Evolutionary conservation across 2,329 filamentous ascomycete species (phyloP).

Genomic region (Botryotinia calthae): DNA sequence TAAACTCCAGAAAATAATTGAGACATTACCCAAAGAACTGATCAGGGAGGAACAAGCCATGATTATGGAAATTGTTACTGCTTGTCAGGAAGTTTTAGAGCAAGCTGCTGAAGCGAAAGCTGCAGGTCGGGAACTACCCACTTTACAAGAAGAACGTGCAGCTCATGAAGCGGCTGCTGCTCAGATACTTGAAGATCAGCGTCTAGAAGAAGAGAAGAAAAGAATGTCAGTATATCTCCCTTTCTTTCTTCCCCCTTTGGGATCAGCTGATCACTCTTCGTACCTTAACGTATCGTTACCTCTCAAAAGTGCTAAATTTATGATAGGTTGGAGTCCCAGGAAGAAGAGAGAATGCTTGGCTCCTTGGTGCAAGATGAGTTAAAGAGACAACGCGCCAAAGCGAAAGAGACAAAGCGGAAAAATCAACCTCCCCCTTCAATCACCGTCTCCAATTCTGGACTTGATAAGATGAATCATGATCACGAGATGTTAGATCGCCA

Average conservation of each 20-base stretch:
- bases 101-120: constrained; percentile 78
- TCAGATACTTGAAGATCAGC: constrained; percentile 52
- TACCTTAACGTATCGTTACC: background rate
- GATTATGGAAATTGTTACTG: constrained; percentile 47
- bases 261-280: background rate
- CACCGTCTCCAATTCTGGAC: constrained; percentile 30
- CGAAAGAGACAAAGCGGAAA: constrained; percentile 62
- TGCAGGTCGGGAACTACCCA: constrained; percentile 73
- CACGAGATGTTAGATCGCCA: constrained; percentile 56
- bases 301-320: background rate
- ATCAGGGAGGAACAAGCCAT: constrained; percentile 54
- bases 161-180: constrained; percentile 73
- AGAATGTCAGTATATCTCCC: constrained; percentile 35
- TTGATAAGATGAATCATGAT: constrained; percentile 34
- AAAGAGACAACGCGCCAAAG: constrained; percentile 62
- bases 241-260: background rate
- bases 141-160: constrained; percentile 83
- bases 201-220: constrained; percentile 46
- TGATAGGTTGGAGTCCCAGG: constrained; percentile 14
- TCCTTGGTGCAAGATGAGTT: constrained; percentile 72
- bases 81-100: constrained; percentile 70
- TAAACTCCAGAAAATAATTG: constrained; percentile 64
- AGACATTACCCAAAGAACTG: constrained; percentile 53
- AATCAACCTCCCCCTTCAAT: constrained; percentile 44
- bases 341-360: constrained; percentile 57